Percentiles rank a stretch among this genome's conserved stretches.
These are phyloP conservation scores for Clonostachys solani DNA, from an alignment of 2,329 filamentous ascomycete species.

Conservation along the genomic window DNA sequence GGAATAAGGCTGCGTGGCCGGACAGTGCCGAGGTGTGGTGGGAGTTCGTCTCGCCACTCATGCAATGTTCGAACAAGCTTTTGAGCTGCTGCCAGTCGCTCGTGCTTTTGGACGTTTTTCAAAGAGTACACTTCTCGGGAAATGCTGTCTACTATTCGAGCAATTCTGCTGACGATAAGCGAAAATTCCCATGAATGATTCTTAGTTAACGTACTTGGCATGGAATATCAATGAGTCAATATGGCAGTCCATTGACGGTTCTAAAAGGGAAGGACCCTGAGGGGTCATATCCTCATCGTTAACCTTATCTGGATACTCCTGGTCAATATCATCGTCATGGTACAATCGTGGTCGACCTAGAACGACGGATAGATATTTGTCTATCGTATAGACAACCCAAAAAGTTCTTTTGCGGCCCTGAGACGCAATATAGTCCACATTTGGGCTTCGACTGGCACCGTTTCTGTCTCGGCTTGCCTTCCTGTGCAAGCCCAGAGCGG, in stretches of 20 bases:
- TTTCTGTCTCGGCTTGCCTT: slow-evolving; percentile 5
- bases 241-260: slow-evolving; percentile 34
- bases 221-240: slow-evolving; percentile 40
- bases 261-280: slow-evolving; percentile 21
- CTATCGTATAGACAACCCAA: slow-evolving; percentile 57
- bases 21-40: slow-evolving; percentile 32
- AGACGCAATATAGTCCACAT: slow-evolving; percentile 30
- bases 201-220: slow-evolving; percentile 18
- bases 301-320: slow-evolving; percentile 47
- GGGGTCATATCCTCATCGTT: slow-evolving; percentile 52
- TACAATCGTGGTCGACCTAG: slow-evolving; percentile 55
- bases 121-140: slow-evolving; percentile 30
- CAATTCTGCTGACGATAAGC: slow-evolving; percentile 13
- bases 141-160: slow-evolving; percentile 27
- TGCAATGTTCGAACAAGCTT: slow-evolving; percentile 27
- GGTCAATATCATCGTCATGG: slow-evolving; percentile 59
- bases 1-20: slow-evolving; percentile 36
- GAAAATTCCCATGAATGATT: background rate
- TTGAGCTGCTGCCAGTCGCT: slow-evolving; percentile 27
- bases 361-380: slow-evolving; percentile 59
- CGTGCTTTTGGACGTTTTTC: slow-evolving; percentile 19
- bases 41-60: slow-evolving; percentile 28
- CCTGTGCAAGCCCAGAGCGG: slow-evolving; percentile 11
- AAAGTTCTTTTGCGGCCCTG: slow-evolving; percentile 54
- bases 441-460: slow-evolving; percentile 1